These are phyloP conservation scores for Coelastrella sp. DNA, from an alignment of 139 green algal species.

Conservation along the genomic window DNA sequence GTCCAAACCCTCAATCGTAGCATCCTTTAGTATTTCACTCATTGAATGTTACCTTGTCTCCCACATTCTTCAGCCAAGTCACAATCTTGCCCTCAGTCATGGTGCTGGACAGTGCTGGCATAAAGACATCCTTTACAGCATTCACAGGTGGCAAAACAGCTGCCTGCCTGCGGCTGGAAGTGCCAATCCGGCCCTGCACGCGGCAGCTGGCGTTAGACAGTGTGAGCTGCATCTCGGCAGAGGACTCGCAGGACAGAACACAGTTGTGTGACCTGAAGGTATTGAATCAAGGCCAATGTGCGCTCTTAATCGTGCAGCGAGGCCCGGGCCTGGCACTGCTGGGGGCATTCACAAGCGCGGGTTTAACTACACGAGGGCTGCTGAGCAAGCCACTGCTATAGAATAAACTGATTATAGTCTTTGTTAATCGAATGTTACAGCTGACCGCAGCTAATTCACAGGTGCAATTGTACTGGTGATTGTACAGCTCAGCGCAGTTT, in stretches of 20 bases:
- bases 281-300: neutral
- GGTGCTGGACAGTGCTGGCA: slow-evolving; percentile 88
- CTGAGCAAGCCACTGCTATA: no score
- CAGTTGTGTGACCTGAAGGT: neutral
- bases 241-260: neutral
- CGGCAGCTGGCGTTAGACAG: slow-evolving; percentile 11
- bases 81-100: slow-evolving; percentile 91
- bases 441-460: no score
- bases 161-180: neutral
- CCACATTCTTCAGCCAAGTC: slow-evolving; percentile 93
- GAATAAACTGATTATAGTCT: no score
- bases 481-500: neutral
- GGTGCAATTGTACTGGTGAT: neutral
- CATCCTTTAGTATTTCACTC: neutral
- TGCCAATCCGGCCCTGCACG: neutral
- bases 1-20: neutral
- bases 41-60: slow-evolving; percentile 84
- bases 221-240: slow-evolving; percentile 18
- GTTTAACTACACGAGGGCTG: neutral
- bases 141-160: neutral
- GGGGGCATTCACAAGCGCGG: neutral
- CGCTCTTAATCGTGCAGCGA: neutral
- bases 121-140: slow-evolving; percentile 96
- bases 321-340: neutral
- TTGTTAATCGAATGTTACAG: no score